phyloP scores from a whole-genome alignment of 2,329 filamentous ascomycete genomes.

The Dendryphion nanum region DNA sequence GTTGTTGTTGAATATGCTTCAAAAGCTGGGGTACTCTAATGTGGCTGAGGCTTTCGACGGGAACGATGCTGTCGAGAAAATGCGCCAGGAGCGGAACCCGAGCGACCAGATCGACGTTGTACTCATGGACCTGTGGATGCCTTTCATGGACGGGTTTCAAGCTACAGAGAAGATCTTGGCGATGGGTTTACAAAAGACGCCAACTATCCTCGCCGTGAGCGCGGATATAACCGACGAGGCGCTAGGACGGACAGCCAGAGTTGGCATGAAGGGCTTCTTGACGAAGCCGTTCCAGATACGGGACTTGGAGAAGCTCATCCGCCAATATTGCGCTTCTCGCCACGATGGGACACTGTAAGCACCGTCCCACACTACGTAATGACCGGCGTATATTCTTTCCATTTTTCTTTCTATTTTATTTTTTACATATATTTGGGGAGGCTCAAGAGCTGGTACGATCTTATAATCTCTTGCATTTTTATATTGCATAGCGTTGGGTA shows the following conservation, averaged over 20 bases:
- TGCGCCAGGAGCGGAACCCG: slow-evolving; percentile 43
- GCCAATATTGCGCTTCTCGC: slow-evolving; percentile 42
- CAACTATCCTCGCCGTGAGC: slow-evolving; percentile 61
- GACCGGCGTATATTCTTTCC: no score
- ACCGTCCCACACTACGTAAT: no score
- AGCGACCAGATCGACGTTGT: slow-evolving; percentile 57
- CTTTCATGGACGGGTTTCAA: slow-evolving; percentile 69
- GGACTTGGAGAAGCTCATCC: slow-evolving; percentile 61
- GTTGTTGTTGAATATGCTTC: slow-evolving; percentile 64
- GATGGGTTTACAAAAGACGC: slow-evolving; percentile 42
- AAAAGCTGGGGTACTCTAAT: slow-evolving; percentile 63
- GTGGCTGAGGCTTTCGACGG: slow-evolving; percentile 68
- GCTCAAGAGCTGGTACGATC: no score
- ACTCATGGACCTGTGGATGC: slow-evolving; percentile 78
- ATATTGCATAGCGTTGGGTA: no score
- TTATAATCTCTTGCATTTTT: no score
- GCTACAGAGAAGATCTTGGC: slow-evolving; percentile 62
- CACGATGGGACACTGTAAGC: no score
- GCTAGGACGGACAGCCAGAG: slow-evolving; percentile 58
- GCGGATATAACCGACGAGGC: slow-evolving; percentile 67
- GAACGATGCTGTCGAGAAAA: slow-evolving; percentile 63
- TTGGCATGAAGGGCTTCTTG: slow-evolving; percentile 67
- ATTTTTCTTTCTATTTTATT: no score
- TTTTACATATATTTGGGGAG: no score
- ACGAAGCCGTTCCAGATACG: slow-evolving; percentile 65